Conservation (phyloP, 192 early-diverging fungal species). For the Tieghemiomyces parasiticus region DNA sequence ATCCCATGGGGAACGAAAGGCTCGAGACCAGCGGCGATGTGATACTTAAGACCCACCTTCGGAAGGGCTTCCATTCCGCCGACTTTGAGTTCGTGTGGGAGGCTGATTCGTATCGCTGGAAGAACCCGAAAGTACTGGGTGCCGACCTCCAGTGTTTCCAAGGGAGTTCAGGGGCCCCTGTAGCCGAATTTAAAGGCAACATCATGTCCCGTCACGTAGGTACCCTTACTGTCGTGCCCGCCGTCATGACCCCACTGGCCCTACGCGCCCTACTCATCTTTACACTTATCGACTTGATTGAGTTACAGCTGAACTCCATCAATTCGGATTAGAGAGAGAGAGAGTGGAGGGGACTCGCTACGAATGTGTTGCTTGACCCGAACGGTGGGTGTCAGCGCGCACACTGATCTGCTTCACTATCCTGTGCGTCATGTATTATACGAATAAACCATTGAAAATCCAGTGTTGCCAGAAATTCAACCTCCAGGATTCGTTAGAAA, state of each 20-base stretch:
- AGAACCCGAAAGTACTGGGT: not conserved
- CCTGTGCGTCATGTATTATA: too few species aligned
- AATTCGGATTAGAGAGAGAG: not conserved
- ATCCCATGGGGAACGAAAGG: too few species aligned
- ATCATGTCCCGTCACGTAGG: not conserved
- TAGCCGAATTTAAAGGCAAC: not conserved
- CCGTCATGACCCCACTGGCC: not conserved
- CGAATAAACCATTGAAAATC: too few species aligned
- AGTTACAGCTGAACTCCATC: not conserved
- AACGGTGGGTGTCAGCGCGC: too few species aligned
- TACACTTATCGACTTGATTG: not conserved
- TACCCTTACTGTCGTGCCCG: not conserved
- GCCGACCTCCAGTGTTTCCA: not conserved
- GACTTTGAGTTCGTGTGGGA: not conserved
- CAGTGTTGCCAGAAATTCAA: too few species aligned
- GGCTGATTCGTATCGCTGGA: not conserved
- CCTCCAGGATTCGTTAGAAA: too few species aligned
- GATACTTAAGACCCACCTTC: too few species aligned
- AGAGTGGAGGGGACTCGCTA: too few species aligned
- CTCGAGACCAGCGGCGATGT: too few species aligned
- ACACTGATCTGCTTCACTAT: too few species aligned
- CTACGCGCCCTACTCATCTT: not conserved
- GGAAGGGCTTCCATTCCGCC: not conserved
- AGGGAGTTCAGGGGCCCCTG: not conserved
- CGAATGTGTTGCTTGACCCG: too few species aligned